Percentiles rank a stretch among this genome's conserved stretches.
Conservation (phyloP, 2,329 filamentous ascomycete genomes). For the Clonostachys chloroleuca region DNA sequence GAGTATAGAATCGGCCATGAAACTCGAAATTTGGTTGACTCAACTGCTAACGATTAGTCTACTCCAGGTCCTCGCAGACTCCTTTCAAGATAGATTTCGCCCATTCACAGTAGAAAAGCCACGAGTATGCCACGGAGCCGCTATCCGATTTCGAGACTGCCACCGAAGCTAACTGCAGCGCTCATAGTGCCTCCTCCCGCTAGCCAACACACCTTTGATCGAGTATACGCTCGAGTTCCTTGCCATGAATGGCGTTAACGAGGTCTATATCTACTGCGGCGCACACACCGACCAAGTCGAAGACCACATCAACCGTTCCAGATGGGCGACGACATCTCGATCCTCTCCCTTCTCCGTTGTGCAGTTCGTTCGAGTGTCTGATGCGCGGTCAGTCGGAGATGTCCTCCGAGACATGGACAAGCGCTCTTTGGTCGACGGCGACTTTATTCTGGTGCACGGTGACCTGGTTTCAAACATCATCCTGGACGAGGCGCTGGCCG, state of each 20-base stretch:
- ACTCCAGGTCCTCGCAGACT: slow-evolving; percentile 79
- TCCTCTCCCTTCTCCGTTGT: slow-evolving; percentile 69
- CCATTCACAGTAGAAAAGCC: slow-evolving; percentile 88
- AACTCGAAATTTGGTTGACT: too few relatives aligned
- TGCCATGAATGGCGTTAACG: slow-evolving; percentile 89
- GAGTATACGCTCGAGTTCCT: slow-evolving; percentile 98
- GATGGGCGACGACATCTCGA: slow-evolving; percentile 58
- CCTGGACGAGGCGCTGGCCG: slow-evolving; percentile 72
- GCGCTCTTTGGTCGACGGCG: slow-evolving; percentile 77
- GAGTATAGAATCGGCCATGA: slow-evolving; percentile 19
- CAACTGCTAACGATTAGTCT: not conserved
- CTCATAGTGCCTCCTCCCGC: slow-evolving; percentile 77
- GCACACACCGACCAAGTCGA: slow-evolving; percentile 85
- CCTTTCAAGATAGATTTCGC: slow-evolving; percentile 86
- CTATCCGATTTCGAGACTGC: not conserved
- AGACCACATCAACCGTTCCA: slow-evolving; percentile 74
- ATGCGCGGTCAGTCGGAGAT: slow-evolving; percentile 84
- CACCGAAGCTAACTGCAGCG: slow-evolving; percentile 7
- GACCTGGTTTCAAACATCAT: slow-evolving; percentile 88
- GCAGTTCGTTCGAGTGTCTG: slow-evolving; percentile 78
- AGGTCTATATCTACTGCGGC: slow-evolving; percentile 89
- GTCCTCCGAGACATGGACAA: slow-evolving; percentile 91
- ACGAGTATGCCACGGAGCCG: slow-evolving; percentile 57
- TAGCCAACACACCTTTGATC: slow-evolving; percentile 91
- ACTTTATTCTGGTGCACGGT: slow-evolving; percentile 90